A percentile compares a stretch with the other conserved stretches of the same genome.
These are phyloP conservation scores for Fallopia convolvulus DNA, from an alignment of 148 eudicot species.

Conservation along the genomic window DNA sequence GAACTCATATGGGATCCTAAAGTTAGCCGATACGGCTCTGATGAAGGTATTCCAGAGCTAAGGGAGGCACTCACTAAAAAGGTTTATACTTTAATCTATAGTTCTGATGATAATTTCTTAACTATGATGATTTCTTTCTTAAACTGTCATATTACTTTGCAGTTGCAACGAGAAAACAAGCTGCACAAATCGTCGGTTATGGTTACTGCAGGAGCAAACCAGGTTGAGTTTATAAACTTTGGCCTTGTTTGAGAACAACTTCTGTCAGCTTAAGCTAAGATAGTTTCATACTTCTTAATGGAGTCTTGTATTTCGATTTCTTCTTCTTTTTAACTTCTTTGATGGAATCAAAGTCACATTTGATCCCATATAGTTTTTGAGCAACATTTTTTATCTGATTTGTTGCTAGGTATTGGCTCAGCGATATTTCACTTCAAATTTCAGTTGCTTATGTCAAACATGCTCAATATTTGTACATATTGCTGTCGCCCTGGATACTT, in stretches of 20 bases:
- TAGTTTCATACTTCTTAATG: too few relatives aligned
- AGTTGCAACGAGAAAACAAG: slow-evolving; percentile 66
- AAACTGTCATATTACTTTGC: slow-evolving; percentile 20
- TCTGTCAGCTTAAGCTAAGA: too few relatives aligned
- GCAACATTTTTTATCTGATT: background rate
- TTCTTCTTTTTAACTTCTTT: too few relatives aligned
- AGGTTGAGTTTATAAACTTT: slow-evolving; percentile 25
- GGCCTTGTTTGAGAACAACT: background rate
- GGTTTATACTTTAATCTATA: slow-evolving; percentile 28
- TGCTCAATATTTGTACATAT: background rate
- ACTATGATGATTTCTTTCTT: background rate
- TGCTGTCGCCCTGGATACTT: too few relatives aligned
- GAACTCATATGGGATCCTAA: slow-evolving; percentile 78
- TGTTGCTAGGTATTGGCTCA: background rate
- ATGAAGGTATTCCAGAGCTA: slow-evolving; percentile 94
- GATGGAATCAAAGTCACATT: too few relatives aligned
- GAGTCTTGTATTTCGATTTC: too few relatives aligned
- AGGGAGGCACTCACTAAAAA: slow-evolving; percentile 66
- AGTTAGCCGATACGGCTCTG: slow-evolving; percentile 86
- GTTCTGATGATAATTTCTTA: background rate
- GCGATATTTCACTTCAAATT: background rate
- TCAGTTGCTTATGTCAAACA: background rate
- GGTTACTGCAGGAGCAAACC: slow-evolving; percentile 99
- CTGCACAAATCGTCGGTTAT: slow-evolving; percentile 71
- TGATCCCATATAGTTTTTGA: background rate